phyloP scores from a whole-genome alignment of 306 rosid genomes.

The Rubus parviflorus region DNA sequence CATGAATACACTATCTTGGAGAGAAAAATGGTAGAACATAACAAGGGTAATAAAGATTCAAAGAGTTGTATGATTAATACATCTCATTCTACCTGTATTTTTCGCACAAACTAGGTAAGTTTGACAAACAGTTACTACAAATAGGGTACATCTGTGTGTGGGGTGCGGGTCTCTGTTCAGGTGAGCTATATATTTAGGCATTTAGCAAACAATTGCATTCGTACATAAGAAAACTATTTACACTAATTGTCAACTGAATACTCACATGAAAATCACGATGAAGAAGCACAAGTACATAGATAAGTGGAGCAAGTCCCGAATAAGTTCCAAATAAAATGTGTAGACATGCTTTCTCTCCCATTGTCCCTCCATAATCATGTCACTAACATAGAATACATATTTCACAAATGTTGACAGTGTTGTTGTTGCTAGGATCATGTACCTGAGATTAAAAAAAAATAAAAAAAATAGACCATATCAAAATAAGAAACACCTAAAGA shows the following conservation, averaged over 20 bases:
- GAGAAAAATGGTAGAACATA: no score
- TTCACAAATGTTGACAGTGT: conserved; percentile 83
- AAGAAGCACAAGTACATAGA: conserved; percentile 97
- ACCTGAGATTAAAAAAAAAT: conserved; percentile 51
- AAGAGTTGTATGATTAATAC: no score
- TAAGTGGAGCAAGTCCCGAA: conserved; percentile 94
- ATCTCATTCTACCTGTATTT: no score
- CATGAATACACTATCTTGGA: background rate
- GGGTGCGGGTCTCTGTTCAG: background rate
- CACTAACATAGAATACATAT: conserved; percentile 86
- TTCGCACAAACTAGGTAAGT: no score
- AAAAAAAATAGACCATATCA: conserved; percentile 20
- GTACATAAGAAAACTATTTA: background rate
- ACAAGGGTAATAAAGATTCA: no score
- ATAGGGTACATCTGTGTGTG: background rate
- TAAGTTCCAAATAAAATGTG: conserved; percentile 93
- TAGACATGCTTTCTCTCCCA: conserved; percentile 97
- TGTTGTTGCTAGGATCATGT: conserved; percentile 98
- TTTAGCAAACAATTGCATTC: background rate
- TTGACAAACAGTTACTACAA: no score
- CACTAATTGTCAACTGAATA: conserved; percentile 15
- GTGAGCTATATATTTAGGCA: background rate
- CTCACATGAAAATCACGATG: conserved; percentile 93
- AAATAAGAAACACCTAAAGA: conserved; percentile 4
- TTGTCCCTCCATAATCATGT: conserved; percentile 97